Base-by-base conservation (phyloP, 2,329 filamentous ascomycete genomes). In the Stagonosporopsis tanaceti region DNA sequence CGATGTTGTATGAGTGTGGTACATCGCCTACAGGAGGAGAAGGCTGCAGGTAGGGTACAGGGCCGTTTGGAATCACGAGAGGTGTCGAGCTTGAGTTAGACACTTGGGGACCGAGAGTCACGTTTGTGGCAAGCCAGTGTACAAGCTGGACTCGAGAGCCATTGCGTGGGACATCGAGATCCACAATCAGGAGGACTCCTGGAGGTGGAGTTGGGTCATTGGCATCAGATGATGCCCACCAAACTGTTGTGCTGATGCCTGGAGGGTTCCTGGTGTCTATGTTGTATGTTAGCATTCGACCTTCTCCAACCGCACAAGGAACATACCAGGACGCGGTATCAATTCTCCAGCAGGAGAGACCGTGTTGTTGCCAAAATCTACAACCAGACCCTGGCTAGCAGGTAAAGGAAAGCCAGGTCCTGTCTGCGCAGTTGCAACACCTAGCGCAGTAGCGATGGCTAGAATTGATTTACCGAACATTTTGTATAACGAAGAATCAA, bases 331-430 rank as follows among this genome's bases (percentile, higher is more conserved):
- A 35, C 72, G 65, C 6, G 74, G 69, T 28, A 76, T 64, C 32
- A 68, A 47, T 45, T 76, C 69, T 39, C 74, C 74, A 12, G 69
- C 57, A n/a, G 72, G 72, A 47, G 65, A 68, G 3, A 76, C 65
- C 25, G 63, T 66, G 45, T 74, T 75, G 34, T 62, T 65, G n/a
- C 68, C 72, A 63, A 68, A 76, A 3, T 60, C 61, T 4, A 76
- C 62, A 6, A 59, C 63, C 20, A 77, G 53, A 20, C 55, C 39
- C 8, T 53, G 11, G n/a, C 47, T 51, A 7, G 58, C 65, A 47
- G 54, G 41, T 9, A 74, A 45, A 5, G 72, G 68, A 41, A 75
- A 74, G n/a, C 68, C 69, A 7, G 73, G 73, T 28, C 69, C 71
- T 1, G 64, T 59, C 28, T 67, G 62, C 37, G 70, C 70, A 12